Percentiles rank a stretch among this genome's conserved stretches.
Evolutionary conservation across 495 filamentous ascomycete species (phyloP).

Genomic region (Choiromyces venosus): DNA sequence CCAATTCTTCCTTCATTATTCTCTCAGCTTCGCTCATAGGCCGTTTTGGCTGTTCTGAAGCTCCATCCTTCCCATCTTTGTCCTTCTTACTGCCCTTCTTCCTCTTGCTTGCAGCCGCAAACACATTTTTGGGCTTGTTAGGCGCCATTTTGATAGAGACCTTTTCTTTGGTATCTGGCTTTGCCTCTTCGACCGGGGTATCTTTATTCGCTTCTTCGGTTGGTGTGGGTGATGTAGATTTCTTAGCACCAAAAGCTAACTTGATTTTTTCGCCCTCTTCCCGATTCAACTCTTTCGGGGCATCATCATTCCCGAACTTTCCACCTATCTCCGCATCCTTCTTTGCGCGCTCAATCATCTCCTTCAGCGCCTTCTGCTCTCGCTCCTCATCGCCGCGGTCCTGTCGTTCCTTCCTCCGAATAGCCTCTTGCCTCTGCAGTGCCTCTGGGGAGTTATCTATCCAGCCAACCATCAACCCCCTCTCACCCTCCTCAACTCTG

Average conservation of each 20-base stretch:
- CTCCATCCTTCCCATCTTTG: slow-evolving; percentile 54
- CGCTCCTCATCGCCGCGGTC: slow-evolving; percentile 86
- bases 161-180: slow-evolving; percentile 42
- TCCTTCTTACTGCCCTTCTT: slow-evolving; percentile 53
- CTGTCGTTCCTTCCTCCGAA: slow-evolving; percentile 73
- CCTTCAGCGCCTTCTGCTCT: slow-evolving; percentile 70
- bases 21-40: slow-evolving; percentile 81
- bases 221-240: background rate
- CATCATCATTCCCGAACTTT: slow-evolving; percentile 47
- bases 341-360: slow-evolving; percentile 72
- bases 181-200: slow-evolving; percentile 38
- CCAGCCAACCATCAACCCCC: slow-evolving; percentile 81
- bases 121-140: slow-evolving; percentile 71
- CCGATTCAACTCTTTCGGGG: slow-evolving; percentile 55
- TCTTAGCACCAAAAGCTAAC: slow-evolving; percentile 57
- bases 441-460: slow-evolving; percentile 85
- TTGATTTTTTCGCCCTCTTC: slow-evolving; percentile 80
- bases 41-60: slow-evolving; percentile 60
- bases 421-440: slow-evolving; percentile 67
- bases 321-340: slow-evolving; percentile 51
- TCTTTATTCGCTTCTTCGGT: slow-evolving; percentile 9
- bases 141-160: slow-evolving; percentile 56
- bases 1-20: slow-evolving; percentile 82
- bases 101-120: slow-evolving; percentile 52
- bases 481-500: slow-evolving; percentile 81